These are phyloP conservation scores for Mucor sp. DNA, from an alignment of 371 early-diverging fungal genomes.

Conservation along the genomic window DNA sequence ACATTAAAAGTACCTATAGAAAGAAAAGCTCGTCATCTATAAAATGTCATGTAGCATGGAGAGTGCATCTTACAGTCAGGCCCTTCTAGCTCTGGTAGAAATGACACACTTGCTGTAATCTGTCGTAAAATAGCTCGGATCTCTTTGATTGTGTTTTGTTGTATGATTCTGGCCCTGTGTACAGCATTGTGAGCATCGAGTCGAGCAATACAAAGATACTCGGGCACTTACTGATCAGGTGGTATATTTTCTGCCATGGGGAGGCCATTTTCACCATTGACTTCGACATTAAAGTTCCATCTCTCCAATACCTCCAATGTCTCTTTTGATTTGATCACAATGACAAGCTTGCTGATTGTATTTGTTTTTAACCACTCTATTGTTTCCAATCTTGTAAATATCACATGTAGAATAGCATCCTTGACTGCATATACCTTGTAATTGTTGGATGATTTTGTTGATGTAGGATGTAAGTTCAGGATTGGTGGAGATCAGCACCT, in stretches of 20 bases:
- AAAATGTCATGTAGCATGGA: not conserved
- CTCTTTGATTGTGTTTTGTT: constrained; percentile 47
- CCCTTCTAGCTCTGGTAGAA: constrained; percentile 80
- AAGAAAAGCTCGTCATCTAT: not conserved
- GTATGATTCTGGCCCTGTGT: constrained; percentile 60
- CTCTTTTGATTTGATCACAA: constrained; percentile 81
- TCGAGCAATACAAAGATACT: constrained; percentile 16
- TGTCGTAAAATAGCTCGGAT: constrained; percentile 90
- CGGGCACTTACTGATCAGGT: constrained; percentile 23
- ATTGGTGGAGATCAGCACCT: constrained; percentile 74
- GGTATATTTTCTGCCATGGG: constrained; percentile 26
- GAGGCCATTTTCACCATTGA: constrained; percentile 15
- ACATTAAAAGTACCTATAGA: constrained; percentile 83
- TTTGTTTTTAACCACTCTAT: constrained; percentile 72
- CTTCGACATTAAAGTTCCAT: constrained; percentile 91
- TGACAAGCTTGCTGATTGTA: constrained; percentile 78
- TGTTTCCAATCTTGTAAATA: not conserved
- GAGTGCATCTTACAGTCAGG: constrained; percentile 69
- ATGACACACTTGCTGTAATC: constrained; percentile 87
- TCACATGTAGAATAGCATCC: too few relatives aligned
- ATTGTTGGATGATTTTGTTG: constrained; percentile 71
- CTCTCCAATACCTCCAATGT: constrained; percentile 84
- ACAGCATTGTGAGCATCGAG: not conserved
- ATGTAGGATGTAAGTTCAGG: constrained; percentile 75
- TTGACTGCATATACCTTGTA: constrained; percentile 62